Conservation (phyloP, 305 asterid genomes). For the Fraxinus platypoda region DNA sequence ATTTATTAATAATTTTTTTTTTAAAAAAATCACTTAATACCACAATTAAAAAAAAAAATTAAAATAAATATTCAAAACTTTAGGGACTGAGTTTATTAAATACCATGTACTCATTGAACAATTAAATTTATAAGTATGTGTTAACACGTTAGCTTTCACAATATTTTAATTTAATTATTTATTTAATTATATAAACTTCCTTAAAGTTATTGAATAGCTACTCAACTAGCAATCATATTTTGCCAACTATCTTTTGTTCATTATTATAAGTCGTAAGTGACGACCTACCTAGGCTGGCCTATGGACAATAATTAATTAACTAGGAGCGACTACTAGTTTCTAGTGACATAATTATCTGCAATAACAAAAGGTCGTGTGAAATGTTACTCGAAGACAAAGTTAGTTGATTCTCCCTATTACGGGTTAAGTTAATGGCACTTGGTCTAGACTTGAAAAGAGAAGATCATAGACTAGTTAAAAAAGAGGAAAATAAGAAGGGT, state of each 20-base stretch:
- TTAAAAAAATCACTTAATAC: not conserved
- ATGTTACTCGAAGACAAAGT: not conserved
- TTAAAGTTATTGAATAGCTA: not conserved
- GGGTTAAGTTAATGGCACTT: not conserved
- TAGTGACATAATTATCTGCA: not conserved
- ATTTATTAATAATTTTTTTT: no score
- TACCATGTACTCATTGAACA: not conserved
- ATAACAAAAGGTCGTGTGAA: not conserved
- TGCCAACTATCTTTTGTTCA: not conserved
- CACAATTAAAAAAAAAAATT: no score
- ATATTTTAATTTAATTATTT: no score
- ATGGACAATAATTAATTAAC: not conserved
- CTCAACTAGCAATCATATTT: not conserved
- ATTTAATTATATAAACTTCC: no score
- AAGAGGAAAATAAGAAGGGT: not conserved
- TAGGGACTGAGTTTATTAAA: not conserved
- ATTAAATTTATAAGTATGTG: not conserved
- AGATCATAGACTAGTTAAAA: not conserved
- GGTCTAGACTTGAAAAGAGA: not conserved
- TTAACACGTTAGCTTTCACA: not conserved
- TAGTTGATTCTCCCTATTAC: no score
- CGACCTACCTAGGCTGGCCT: no score
- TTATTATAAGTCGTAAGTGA: not conserved
- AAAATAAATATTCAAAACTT: no score
- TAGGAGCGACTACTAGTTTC: not conserved